These are phyloP conservation scores for Tirmania nivea DNA, from an alignment of 495 filamentous ascomycete species.

Conservation along the genomic window DNA sequence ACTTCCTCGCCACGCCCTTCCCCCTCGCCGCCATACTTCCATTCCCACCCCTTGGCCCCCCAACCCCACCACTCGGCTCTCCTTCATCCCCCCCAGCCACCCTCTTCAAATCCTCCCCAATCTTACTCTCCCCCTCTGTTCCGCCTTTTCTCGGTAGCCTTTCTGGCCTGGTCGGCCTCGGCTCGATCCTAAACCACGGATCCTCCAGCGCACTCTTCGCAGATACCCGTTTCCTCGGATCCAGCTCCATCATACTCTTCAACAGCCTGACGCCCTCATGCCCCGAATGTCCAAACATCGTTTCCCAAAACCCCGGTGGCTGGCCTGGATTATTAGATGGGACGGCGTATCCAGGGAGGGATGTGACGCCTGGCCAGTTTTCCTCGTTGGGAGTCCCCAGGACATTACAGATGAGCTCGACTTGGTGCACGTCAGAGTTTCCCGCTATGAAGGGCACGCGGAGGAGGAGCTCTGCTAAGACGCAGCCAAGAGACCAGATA, in stretches of 20 bases:
- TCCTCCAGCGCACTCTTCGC: constrained; percentile 58
- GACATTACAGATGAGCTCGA: constrained; percentile 55
- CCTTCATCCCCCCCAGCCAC: constrained; percentile 53
- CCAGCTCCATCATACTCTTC: constrained; percentile 62
- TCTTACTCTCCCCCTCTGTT: constrained; percentile 42
- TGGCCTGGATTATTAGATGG: constrained; percentile 30
- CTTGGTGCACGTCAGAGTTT: constrained; percentile 58
- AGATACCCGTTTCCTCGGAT: constrained; percentile 62
- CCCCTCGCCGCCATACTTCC: constrained; percentile 19
- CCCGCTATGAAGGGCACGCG: constrained; percentile 60
- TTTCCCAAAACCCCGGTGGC: constrained; percentile 45
- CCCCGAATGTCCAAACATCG: constrained; percentile 54
- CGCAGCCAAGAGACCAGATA: constrained; percentile 82
- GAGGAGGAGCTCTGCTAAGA: constrained; percentile 78
- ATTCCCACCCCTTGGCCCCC: constrained; percentile 29
- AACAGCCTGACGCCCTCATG: constrained; percentile 66
- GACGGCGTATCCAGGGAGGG: constrained; percentile 52
- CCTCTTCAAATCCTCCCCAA: constrained; percentile 66
- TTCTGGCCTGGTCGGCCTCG: constrained; percentile 63
- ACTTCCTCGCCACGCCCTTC: constrained; percentile 58
- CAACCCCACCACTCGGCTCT: constrained; percentile 39
- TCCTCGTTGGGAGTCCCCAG: constrained; percentile 85
- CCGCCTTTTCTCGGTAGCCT: constrained; percentile 51
- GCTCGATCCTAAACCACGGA: constrained; percentile 66
- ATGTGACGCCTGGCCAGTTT: constrained; percentile 82